These are phyloP conservation scores for Leishmania tarentolae DNA, from an alignment of 208 protist genomes.

Conservation along the genomic window DNA sequence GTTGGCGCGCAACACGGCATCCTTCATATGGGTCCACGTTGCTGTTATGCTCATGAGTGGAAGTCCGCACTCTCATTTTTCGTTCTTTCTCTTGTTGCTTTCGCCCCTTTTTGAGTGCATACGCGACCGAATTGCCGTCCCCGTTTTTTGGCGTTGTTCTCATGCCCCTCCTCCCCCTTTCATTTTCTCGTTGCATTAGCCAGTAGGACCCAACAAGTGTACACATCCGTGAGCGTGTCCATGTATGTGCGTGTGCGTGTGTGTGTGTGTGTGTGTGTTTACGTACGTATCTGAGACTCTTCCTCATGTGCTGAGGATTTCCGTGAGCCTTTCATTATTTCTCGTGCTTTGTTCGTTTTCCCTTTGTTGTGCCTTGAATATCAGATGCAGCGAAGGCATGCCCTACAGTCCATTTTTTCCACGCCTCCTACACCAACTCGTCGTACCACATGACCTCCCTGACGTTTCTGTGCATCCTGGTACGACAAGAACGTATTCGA, in stretches of 20 bases:
- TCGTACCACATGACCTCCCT: not conserved
- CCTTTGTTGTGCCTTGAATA: not conserved
- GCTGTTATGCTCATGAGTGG: not conserved
- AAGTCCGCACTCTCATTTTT: not conserved
- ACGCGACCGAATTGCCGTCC: too few relatives aligned
- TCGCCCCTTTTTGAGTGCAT: not conserved
- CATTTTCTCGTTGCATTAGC: not conserved
- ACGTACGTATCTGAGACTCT: not conserved
- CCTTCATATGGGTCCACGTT: not conserved
- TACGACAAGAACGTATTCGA: not conserved
- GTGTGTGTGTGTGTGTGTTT: not conserved
- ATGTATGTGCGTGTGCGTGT: not conserved
- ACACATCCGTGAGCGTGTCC: not conserved
- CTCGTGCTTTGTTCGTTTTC: not conserved
- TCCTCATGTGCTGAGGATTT: not conserved
- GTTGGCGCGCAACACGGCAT: too few relatives aligned
- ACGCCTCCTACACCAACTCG: not conserved
- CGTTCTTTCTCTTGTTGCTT: not conserved
- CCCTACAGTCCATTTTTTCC: not conserved
- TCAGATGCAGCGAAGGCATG: not conserved
- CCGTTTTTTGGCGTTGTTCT: not conserved
- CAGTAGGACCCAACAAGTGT: not conserved
- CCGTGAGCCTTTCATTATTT: not conserved
- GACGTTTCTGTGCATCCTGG: not conserved
- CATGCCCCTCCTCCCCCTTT: not conserved